Conservation (phyloP, 345 rosid genomes). For the Tarenaya hassleriana region DNA sequence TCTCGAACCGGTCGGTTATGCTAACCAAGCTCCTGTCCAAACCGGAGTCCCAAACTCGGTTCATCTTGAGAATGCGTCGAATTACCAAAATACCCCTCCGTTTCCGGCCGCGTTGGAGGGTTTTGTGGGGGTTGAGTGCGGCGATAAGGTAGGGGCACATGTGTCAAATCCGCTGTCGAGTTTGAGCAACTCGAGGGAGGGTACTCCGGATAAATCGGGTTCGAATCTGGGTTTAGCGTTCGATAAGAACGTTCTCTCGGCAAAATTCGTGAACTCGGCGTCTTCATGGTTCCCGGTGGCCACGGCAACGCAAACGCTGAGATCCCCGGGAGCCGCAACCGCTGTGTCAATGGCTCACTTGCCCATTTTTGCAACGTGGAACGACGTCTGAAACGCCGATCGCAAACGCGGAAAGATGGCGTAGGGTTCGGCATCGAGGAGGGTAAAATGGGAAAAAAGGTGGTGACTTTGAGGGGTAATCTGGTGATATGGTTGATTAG, state of each 20-base stretch:
- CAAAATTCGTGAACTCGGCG: slow-evolving; percentile 41
- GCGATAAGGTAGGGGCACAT: slow-evolving; percentile 20
- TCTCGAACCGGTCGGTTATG: no score
- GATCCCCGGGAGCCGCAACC: slow-evolving; percentile 34
- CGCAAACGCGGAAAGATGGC: not conserved
- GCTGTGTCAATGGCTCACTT: slow-evolving; percentile 49
- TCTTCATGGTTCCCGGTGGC: slow-evolving; percentile 43
- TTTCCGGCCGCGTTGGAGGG: slow-evolving; percentile 36
- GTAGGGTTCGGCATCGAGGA: slow-evolving; percentile 19
- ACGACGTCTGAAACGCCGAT: slow-evolving; percentile 35
- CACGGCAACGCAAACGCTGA: not conserved
- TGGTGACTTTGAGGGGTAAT: slow-evolving; percentile 10
- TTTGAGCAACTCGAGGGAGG: slow-evolving; percentile 62
- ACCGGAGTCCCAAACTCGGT: no score
- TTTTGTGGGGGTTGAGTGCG: slow-evolving; percentile 38
- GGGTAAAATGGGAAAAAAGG: not conserved
- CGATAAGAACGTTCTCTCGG: slow-evolving; percentile 41
- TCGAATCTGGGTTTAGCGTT: slow-evolving; percentile 32
- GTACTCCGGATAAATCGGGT: slow-evolving; percentile 48
- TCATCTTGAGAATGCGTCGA: not conserved
- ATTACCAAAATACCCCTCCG: slow-evolving; percentile 22
- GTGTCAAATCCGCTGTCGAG: slow-evolving; percentile 58
- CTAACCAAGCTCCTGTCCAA: no score
- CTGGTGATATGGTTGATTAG: not conserved
- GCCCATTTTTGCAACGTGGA: slow-evolving; percentile 74